Base-by-base conservation (phyloP, 345 rosid genomes). In the Syzygium oleosum region DNA sequence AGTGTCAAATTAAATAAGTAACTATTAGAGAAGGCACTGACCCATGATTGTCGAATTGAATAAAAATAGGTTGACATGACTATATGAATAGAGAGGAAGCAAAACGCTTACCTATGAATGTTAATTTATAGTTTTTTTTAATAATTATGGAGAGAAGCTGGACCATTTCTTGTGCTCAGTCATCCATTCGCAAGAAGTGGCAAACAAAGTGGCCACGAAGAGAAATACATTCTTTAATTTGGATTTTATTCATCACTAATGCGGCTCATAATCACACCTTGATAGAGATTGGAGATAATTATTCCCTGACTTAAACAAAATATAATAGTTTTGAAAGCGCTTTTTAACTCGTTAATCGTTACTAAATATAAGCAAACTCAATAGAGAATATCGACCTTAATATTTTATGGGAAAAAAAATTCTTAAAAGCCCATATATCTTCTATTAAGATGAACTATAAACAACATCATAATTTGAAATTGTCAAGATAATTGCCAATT, bases 131-230 rank as follows among this genome's bases (percentile, higher is more conserved):
- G 12, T 84, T 84, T 68, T 34, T 21, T 54, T 6, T 31, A 73
- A 9, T 17, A 73, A 73, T 17, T 73, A 9, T 46, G 46, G 55
- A 55, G 61, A 84, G 61, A 52, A 52, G 86, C 49, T 84, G 86
- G 86, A 52, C 86, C 86, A 52, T 84, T 84, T 84, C 59, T 16
- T 17, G 61, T 52, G 55, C 43, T 84, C 41, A 41, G 31, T 84
- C 86, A 84, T 84, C 55, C 59, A 84, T 52, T 84, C 46, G 59
- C 86, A 52, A 52, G 61, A 84, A 84, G 86, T 84, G 86, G 86
- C 49, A 84, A 84, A 84, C 86, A 84, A 84, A 84, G 86, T 84
- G 86, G 61, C 86, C 86, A 84, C 86, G 49, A 84, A 84, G 86
- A 23, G 61, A 43, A 52, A 52, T 19, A 52, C 7, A 84, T 17